Evolutionary conservation across 257 asterid genomes (phyloP).

Genomic region (Perilla frutescens): DNA sequence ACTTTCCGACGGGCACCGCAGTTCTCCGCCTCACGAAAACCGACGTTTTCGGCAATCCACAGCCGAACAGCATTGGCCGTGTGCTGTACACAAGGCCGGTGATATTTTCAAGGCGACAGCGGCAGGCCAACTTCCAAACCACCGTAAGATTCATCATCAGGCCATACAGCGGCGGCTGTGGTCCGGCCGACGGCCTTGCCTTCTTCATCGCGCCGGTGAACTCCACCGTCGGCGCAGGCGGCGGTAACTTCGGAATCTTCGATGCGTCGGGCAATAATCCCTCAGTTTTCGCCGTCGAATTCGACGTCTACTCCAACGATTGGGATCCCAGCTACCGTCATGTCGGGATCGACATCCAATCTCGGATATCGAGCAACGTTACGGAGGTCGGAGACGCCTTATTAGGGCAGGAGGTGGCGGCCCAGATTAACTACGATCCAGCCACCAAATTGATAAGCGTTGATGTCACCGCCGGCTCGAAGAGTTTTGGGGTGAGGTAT

Average conservation of each 20-base stretch:
- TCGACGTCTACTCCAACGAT: slow-evolving; percentile 4
- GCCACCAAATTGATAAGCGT: background rate
- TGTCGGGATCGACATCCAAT: slow-evolving; percentile 12
- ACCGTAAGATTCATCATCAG: too few relatives aligned
- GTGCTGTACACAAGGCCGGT: background rate
- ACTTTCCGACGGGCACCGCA: background rate
- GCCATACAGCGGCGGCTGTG: background rate
- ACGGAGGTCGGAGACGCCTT: background rate
- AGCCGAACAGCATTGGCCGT: background rate
- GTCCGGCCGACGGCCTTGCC: background rate
- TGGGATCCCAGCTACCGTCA: background rate
- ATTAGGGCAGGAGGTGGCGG: background rate
- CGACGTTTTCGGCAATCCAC: background rate
- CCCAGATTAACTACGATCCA: background rate
- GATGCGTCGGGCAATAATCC: background rate
- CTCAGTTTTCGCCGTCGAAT: slow-evolving; percentile 11
- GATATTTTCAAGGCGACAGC: background rate
- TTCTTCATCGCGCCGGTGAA: background rate
- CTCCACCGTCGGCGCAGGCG: background rate
- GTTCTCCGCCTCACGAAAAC: background rate
- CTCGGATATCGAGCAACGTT: background rate
- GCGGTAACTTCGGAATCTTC: slow-evolving; percentile 2
- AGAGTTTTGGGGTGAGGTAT: background rate
- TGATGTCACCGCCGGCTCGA: background rate
- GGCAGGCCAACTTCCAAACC: background rate